Evolutionary conservation across 345 rosid species (phyloP), one percentile per base, ranked within the genome.

Genomic region (Sonneratia alba): DNA sequence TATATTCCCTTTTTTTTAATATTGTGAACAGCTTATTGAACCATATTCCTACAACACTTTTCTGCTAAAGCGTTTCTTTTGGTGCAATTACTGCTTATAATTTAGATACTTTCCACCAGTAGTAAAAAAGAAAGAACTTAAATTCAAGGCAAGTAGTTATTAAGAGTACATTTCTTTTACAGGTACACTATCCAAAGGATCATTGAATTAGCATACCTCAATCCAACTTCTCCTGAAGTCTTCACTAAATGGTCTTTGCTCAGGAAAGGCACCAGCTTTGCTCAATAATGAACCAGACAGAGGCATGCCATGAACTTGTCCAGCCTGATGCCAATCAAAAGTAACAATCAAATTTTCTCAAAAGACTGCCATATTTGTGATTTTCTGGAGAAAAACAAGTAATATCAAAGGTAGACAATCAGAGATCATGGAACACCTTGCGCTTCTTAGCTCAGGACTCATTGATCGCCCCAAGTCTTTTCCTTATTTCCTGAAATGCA

Each of bases 381-480:
- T 32, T 62, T 27, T 34, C 38, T 62, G 18, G 36, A 64, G 51
- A 48, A 64, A 34, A 19, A 42, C n/a, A 24, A 51, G 40, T 22
- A 51, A 56, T 3, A 36, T 56, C 38, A 16, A 67, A n/a, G 21
- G 40, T n/a, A 19, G 65, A 9, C 42, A 69, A 40, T 55, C 69
- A 81, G 70, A 74, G 69, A 74, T 71, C 70, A 69, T 24, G 53
- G 68, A 61, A 10, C 36, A 75, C 99, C 98, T 92, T 96, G 68
- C 99, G 94, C 85, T 96, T 96, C 80, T 87, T 92, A 36, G 95
- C 91, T 67, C 98, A 96, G 79, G 99, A 92, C 75, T 92, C 96
- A 75, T 96, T 92, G 66, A 92, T 96, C 70, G 97, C 99, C 83
- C 99, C 88, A 37, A 81, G 81, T 72, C 91, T 85, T 83, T 91